phyloP scores from a whole-genome alignment of 2,329 filamentous ascomycete genomes.

The Beauveria varroae region DNA sequence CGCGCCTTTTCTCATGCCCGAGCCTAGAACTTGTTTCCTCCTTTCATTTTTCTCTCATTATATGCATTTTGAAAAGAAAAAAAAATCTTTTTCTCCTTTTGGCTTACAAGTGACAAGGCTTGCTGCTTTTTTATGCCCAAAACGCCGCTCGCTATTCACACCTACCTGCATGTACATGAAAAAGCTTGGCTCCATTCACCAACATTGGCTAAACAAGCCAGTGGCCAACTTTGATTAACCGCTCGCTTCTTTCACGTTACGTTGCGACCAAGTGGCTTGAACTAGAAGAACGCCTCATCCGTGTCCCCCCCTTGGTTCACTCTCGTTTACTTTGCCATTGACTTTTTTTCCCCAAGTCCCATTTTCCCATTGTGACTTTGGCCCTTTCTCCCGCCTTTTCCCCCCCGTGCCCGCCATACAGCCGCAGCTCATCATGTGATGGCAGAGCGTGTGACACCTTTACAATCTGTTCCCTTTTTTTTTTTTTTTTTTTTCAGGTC shows the following conservation, averaged over 20 bases:
- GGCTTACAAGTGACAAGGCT: too few relatives aligned
- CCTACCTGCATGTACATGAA: too few relatives aligned
- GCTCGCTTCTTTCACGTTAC: not conserved
- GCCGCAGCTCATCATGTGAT: conserved; percentile 4
- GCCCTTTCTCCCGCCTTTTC: not conserved
- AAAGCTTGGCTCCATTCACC: too few relatives aligned
- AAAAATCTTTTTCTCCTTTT: too few relatives aligned
- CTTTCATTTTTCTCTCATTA: too few relatives aligned
- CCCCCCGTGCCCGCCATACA: not conserved
- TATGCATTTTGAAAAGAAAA: too few relatives aligned
- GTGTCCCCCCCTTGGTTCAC: not conserved
- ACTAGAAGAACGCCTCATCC: not conserved
- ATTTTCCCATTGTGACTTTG: not conserved
- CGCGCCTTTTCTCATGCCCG: too few relatives aligned
- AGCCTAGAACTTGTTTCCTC: too few relatives aligned
- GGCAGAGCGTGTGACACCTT: not conserved
- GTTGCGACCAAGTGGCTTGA: not conserved
- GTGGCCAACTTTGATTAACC: not conserved
- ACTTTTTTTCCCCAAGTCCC: not conserved
- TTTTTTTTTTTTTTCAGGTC: not conserved
- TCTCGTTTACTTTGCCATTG: not conserved
- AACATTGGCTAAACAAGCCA: not conserved
- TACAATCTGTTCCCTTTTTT: not conserved
- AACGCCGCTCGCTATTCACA: too few relatives aligned
- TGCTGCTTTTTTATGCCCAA: too few relatives aligned